Percentiles rank a stretch among this genome's conserved stretches.
phyloP scores from a whole-genome alignment of 1,284 basidiomycete species.

The Chalciporus sp. region DNA sequence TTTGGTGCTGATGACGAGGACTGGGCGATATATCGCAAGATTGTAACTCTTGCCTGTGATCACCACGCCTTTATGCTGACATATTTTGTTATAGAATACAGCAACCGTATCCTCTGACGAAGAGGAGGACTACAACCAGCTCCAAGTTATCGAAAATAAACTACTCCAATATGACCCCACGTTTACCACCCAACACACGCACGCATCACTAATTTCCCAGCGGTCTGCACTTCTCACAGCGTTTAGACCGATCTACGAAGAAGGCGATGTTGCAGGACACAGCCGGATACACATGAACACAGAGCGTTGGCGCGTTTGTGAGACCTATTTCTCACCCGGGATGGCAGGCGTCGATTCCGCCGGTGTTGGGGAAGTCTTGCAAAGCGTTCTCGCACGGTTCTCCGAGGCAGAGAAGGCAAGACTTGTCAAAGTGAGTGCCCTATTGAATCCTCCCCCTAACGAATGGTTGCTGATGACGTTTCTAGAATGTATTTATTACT shows the following conservation, averaged over 20 bases:
- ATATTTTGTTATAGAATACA: conserved; percentile 55
- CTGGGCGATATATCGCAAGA: conserved; percentile 98
- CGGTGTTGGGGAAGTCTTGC: conserved; percentile 88
- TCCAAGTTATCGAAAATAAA: conserved; percentile 80
- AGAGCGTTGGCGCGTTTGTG: conserved; percentile 93
- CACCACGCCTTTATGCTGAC: conserved; percentile 2
- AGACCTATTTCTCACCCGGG: conserved; percentile 90
- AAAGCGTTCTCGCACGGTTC: conserved; percentile 86
- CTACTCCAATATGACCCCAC: conserved; percentile 83
- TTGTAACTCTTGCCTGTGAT: conserved; percentile 54
- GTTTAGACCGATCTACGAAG: conserved; percentile 75
- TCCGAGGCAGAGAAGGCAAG: conserved; percentile 62
- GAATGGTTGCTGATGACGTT: neutral
- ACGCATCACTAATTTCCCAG: conserved; percentile 74
- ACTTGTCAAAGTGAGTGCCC: conserved; percentile 52
- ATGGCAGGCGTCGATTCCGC: conserved; percentile 97
- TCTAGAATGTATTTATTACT: conserved; percentile 88
- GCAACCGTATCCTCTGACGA: conserved; percentile 93
- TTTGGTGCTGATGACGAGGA: conserved; percentile 97
- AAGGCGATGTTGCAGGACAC: conserved; percentile 69
- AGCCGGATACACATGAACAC: conserved; percentile 89
- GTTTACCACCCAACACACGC: conserved; percentile 83
- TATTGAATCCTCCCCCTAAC: no score
- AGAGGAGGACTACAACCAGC: conserved; percentile 83
- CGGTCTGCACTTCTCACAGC: conserved; percentile 85